Evolutionary conservation across 2,329 filamentous ascomycete species (phyloP).

Genomic region (Ambrosiella cleistominuta): DNA sequence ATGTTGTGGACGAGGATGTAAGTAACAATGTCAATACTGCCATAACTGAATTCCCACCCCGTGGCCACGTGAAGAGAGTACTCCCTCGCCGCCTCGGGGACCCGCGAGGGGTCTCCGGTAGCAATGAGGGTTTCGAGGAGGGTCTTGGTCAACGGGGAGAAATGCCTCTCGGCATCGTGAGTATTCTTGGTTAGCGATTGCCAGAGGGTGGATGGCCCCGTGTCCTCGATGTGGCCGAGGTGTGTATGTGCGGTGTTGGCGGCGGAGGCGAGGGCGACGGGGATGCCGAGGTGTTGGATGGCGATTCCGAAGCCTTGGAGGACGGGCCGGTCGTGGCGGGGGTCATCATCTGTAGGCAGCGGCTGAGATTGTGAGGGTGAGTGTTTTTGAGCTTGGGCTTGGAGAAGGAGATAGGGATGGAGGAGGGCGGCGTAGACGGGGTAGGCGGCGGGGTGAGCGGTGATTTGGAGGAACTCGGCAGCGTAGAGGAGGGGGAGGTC

Average conservation of each 20-base stretch:
- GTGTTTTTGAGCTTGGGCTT: not conserved
- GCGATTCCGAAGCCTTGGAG: constrained; percentile 3
- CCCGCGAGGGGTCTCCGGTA: not conserved
- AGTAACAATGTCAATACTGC: not conserved
- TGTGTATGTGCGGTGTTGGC: not conserved
- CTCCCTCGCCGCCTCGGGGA: no score
- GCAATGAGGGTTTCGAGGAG: not conserved
- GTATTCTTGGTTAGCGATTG: not conserved
- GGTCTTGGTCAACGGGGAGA: not conserved
- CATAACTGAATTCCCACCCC: not conserved
- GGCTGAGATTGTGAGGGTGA: not conserved
- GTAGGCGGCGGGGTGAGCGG: not conserved
- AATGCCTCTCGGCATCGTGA: not conserved
- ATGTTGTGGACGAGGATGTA: not conserved
- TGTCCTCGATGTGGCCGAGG: not conserved
- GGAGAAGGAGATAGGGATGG: not conserved
- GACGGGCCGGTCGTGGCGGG: not conserved
- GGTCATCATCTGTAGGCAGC: not conserved
- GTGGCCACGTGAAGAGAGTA: not conserved
- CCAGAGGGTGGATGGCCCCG: not conserved
- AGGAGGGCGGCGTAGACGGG: not conserved
- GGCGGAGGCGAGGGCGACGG: not conserved
- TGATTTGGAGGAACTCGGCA: not conserved
- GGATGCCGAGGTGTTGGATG: constrained; percentile 1
- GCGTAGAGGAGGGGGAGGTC: not conserved